Evolutionary conservation across 2,329 filamentous ascomycete genomes (phyloP).

Genomic region (Pseudocercospora vitis): DNA sequence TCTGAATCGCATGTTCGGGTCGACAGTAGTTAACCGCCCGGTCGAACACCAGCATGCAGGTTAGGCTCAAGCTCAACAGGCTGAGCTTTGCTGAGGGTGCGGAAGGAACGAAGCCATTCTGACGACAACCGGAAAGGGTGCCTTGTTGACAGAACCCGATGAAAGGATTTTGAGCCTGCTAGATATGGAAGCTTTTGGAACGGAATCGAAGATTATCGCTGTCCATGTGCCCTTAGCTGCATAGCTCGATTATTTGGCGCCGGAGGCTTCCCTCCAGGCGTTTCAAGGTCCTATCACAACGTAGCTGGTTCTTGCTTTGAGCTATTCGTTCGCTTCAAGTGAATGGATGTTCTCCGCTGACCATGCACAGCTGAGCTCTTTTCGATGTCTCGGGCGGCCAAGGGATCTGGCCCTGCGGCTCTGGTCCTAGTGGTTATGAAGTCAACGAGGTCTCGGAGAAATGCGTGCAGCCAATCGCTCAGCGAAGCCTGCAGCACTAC

Average conservation of each 20-base stretch:
- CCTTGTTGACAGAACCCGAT: neutral
- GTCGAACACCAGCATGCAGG: neutral
- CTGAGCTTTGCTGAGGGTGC: conserved; percentile 5
- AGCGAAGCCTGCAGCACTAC: conserved; percentile 13
- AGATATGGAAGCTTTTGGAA: conserved; percentile 3
- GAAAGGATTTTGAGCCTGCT: conserved; percentile 4
- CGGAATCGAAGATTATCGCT: conserved; percentile 4
- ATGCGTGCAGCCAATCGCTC: conserved; percentile 12
- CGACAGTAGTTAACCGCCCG: conserved; percentile 6
- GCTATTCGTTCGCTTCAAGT: neutral
- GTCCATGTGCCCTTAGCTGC: conserved; percentile 5
- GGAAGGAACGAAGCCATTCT: conserved; percentile 4
- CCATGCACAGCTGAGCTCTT: conserved; percentile 1
- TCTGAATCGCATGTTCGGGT: conserved; percentile 6
- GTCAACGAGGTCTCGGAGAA: neutral
- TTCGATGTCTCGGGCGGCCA: conserved; percentile 6
- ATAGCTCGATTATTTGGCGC: conserved; percentile 12
- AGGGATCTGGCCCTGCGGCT: conserved; percentile 12
- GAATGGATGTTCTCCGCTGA: neutral
- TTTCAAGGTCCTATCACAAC: conserved; percentile 16
- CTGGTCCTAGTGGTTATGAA: conserved; percentile 17
- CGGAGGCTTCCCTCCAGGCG: conserved; percentile 6
- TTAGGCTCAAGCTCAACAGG: conserved; percentile 2
- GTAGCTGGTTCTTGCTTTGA: conserved; percentile 5
- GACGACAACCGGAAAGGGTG: conserved; percentile 4